Conservation (phyloP, 129 eudicot genomes). For the Lonicera japonica region DNA sequence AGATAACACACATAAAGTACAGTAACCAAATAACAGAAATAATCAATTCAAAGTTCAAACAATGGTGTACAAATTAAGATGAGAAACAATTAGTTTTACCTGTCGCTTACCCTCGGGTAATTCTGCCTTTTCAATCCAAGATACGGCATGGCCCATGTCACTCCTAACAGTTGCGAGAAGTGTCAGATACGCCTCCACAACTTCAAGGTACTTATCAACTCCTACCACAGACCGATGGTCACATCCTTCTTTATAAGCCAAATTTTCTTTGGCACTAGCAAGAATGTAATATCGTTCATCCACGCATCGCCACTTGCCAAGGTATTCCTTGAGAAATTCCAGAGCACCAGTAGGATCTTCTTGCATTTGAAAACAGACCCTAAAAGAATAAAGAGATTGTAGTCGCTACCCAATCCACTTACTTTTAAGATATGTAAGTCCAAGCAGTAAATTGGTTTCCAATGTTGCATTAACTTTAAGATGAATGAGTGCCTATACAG, state of each 20-base stretch:
- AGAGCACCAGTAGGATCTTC: slow-evolving; percentile 41
- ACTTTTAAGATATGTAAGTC: background rate
- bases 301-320: slow-evolving; percentile 59
- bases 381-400: slow-evolving; percentile 12
- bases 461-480: no score
- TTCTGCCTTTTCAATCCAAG: slow-evolving; percentile 82
- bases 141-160: slow-evolving; percentile 40
- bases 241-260: slow-evolving; percentile 22
- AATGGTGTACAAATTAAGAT: no score
- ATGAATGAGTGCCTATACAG: no score
- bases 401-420: background rate
- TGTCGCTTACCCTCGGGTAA: slow-evolving; percentile 72
- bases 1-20: no score
- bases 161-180: slow-evolving; percentile 36
- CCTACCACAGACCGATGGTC: slow-evolving; percentile 21
- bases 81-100: slow-evolving; percentile 28
- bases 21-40: no score
- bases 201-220: slow-evolving; percentile 62
- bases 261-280: slow-evolving; percentile 16
- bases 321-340: slow-evolving; percentile 66
- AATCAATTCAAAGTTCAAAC: no score
- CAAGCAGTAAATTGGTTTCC: no score
- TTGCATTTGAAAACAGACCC: slow-evolving; percentile 69
- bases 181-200: slow-evolving; percentile 78
- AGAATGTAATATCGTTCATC: slow-evolving; percentile 38